A percentile compares a stretch with the other conserved stretches of the same genome.
These are phyloP conservation scores for Polyporus tsugae DNA, from an alignment of 1,284 basidiomycete species.

Conservation along the genomic window DNA sequence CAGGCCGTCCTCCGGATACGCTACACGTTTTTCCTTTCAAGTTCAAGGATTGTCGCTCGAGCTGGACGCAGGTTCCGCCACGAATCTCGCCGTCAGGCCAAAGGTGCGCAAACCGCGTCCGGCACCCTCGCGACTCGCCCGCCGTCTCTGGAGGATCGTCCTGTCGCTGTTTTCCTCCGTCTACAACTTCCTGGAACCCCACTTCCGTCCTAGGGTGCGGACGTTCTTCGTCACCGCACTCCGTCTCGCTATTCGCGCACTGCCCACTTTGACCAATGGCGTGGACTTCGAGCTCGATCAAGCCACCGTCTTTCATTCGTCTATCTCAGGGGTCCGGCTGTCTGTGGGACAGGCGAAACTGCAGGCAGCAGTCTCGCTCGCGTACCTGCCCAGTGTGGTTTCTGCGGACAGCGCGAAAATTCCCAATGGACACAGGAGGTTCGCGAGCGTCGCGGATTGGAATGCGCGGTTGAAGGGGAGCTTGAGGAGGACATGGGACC, in stretches of 20 bases:
- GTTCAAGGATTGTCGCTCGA: constrained; percentile 69
- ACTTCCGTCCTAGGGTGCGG: constrained; percentile 67
- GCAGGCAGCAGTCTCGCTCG: constrained; percentile 62
- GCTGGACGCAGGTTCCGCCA: constrained; percentile 40
- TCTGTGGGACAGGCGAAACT: constrained; percentile 59
- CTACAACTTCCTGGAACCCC: constrained; percentile 62
- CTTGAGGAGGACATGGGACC: constrained; percentile 68
- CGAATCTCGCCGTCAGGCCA: constrained; percentile 8
- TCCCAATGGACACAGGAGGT: constrained; percentile 38
- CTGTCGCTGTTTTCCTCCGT: constrained; percentile 41
- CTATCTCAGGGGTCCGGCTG: constrained; percentile 59
- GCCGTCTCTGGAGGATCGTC: constrained; percentile 55
- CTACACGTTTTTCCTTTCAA: constrained; percentile 63
- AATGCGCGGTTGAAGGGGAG: constrained; percentile 66
- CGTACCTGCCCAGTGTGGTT: constrained; percentile 52
- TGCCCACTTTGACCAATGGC: constrained; percentile 70
- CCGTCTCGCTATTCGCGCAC: constrained; percentile 65
- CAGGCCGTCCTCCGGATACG: constrained; percentile 52
- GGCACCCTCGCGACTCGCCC: constrained; percentile 59
- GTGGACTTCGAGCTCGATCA: constrained; percentile 72
- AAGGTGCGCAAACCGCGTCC: constrained; percentile 19
- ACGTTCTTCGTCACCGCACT: constrained; percentile 59
- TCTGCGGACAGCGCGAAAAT: constrained; percentile 38
- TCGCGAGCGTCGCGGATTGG: constrained; percentile 64
- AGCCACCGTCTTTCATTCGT: constrained; percentile 57